These are phyloP conservation scores for Tilletia horrida DNA, from an alignment of 1,284 basidiomycete genomes.

Conservation along the genomic window DNA sequence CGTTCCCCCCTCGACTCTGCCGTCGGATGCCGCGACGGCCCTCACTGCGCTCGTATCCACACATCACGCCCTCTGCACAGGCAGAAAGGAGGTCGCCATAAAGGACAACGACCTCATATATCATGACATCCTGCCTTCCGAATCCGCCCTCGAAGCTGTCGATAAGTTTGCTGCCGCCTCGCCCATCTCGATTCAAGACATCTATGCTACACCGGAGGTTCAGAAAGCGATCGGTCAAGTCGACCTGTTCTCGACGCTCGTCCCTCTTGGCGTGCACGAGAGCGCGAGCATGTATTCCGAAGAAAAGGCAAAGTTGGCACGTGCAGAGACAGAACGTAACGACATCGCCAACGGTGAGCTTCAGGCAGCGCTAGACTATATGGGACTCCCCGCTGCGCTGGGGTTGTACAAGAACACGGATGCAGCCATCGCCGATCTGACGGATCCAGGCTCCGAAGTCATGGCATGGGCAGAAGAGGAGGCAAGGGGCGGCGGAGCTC, in stretches of 20 bases:
- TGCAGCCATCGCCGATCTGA: conserved; percentile 55
- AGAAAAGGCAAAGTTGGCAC: conserved; percentile 94
- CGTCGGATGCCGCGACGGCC: conserved; percentile 75
- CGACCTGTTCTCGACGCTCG: conserved; percentile 81
- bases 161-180: conserved; percentile 76
- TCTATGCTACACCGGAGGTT: conserved; percentile 84
- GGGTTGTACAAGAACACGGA: conserved; percentile 64
- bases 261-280: conserved; percentile 92
- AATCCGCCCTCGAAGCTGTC: conserved; percentile 73
- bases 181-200: conserved; percentile 86
- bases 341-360: conserved; percentile 80
- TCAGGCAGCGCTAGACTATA: conserved; percentile 73
- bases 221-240: conserved; percentile 86
- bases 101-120: conserved; percentile 97
- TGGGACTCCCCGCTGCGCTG: conserved; percentile 77
- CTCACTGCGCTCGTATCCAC: conserved; percentile 78
- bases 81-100: conserved; percentile 71
- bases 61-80: conserved; percentile 72
- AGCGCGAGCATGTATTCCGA: conserved; percentile 94
- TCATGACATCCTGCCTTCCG: conserved; percentile 82
- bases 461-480: conserved; percentile 72
- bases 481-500: conserved; percentile 65
- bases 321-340: conserved; percentile 80
- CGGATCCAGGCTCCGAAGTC: conserved; percentile 70
- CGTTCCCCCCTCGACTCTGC: conserved; percentile 76